These are phyloP conservation scores for Penicillium lividum DNA, from an alignment of 495 filamentous ascomycete genomes.

Conservation along the genomic window DNA sequence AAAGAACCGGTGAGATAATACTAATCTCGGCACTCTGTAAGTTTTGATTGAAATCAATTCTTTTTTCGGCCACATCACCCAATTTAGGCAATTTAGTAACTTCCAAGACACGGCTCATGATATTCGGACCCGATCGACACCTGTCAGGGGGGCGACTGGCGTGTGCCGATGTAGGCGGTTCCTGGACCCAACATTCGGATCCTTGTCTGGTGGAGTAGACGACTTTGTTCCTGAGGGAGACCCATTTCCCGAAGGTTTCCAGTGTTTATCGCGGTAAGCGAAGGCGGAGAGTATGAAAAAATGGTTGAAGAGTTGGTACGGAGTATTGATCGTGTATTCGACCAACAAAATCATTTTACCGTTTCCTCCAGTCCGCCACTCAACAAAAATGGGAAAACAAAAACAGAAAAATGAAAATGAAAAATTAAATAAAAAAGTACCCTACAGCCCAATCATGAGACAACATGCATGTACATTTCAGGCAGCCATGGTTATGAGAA, in stretches of 20 bases:
- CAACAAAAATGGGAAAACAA: background rate
- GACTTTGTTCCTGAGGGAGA: conserved; percentile 12
- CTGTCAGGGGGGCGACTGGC: conserved; percentile 24
- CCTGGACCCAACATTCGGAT: conserved; percentile 9
- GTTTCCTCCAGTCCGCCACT: background rate
- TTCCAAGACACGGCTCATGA: conserved; percentile 1
- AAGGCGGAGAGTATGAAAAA: background rate
- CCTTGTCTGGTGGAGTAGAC: conserved; percentile 6
- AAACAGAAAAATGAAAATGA: background rate
- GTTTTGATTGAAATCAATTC: background rate
- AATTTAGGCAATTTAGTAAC: background rate
- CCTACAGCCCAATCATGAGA: conserved; percentile 4
- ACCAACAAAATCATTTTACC: background rate
- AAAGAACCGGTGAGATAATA: conserved; percentile 2
- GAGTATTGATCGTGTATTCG: background rate
- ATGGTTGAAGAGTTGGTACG: background rate
- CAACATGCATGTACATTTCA: conserved; percentile 16
- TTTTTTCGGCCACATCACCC: background rate
- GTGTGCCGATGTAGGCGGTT: conserved; percentile 21
- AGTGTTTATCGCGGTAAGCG: conserved; percentile 10
- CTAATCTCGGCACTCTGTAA: background rate
- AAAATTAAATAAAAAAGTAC: background rate
- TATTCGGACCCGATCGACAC: conserved; percentile 24
- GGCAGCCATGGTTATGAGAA: conserved; percentile 18
- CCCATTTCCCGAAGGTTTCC: conserved; percentile 9